Conservation (phyloP, 2,329 filamentous ascomycete genomes). For the Ophiostoma ulmi region DNA sequence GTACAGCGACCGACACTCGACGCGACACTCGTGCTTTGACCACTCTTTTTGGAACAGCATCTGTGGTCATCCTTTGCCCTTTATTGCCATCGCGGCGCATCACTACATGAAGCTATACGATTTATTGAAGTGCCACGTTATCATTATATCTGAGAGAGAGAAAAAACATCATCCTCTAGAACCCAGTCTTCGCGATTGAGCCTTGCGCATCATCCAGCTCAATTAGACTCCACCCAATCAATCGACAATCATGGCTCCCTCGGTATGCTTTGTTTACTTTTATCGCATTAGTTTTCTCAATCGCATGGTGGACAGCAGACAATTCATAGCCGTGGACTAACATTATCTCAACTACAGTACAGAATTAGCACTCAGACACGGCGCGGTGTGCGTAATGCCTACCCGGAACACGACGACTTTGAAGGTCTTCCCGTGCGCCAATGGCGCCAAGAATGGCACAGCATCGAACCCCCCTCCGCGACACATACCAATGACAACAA, state of each 20-base stretch:
- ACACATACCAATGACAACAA: slow-evolving; percentile 52
- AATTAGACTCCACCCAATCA: not conserved
- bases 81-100: not conserved
- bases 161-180: not conserved
- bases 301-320: not conserved
- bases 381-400: slow-evolving; percentile 52
- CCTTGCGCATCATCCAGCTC: not conserved
- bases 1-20: not conserved
- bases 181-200: not conserved
- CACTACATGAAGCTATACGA: not conserved
- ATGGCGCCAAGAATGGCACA: slow-evolving; percentile 72
- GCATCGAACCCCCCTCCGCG: slow-evolving; percentile 59
- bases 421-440: slow-evolving; percentile 80
- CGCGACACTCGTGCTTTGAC: not conserved
- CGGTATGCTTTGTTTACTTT: slow-evolving; percentile 13
- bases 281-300: not conserved
- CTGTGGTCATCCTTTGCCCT: not conserved
- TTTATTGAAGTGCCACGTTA: not conserved
- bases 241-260: slow-evolving; percentile 18
- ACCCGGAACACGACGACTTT: slow-evolving; percentile 57
- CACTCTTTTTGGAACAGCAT: not conserved
- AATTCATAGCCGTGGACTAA: not conserved
- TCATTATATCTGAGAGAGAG: not conserved
- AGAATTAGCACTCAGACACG: slow-evolving; percentile 42
- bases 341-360: slow-evolving; percentile 21